Percentiles rank a stretch among this genome's conserved stretches.
Evolutionary conservation across 1,139 yeast species (phyloP).

Genomic region (Candida gigantensis): DNA sequence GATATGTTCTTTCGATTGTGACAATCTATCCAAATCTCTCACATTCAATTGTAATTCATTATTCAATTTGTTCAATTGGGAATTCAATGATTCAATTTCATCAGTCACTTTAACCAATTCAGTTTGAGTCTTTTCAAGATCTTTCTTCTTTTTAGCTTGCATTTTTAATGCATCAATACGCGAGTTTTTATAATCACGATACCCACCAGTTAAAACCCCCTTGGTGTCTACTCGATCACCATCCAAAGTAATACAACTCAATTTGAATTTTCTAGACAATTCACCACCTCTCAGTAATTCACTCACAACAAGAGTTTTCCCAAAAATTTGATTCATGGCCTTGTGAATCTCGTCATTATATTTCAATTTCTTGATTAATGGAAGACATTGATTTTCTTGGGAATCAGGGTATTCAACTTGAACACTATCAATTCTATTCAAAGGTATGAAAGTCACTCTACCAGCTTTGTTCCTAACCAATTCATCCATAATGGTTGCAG

Average conservation of each 20-base stretch:
- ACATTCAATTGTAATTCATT: constrained; percentile 50
- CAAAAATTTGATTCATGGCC: constrained; percentile 80
- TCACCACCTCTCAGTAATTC: constrained; percentile 70
- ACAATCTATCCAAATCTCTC: constrained; percentile 34
- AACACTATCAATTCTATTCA: constrained; percentile 58
- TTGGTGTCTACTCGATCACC: constrained; percentile 86
- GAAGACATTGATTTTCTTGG: constrained; percentile 60
- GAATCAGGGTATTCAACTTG: constrained; percentile 54
- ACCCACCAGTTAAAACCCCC: constrained; percentile 92
- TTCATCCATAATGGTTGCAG: constrained; percentile 75
- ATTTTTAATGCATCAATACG: constrained; percentile 69
- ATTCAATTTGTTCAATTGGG: constrained; percentile 29
- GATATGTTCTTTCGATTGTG: constrained; percentile 45
- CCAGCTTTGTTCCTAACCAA: constrained; percentile 72
- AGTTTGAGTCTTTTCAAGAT: constrained; percentile 38
- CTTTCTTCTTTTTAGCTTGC: constrained; percentile 53
- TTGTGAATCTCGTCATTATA: constrained; percentile 54
- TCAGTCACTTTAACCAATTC: constrained; percentile 23
- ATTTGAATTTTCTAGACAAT: constrained; percentile 59
- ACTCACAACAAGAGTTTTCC: constrained; percentile 74
- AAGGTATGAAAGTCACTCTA: constrained; percentile 86
- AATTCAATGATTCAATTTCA: constrained; percentile 28
- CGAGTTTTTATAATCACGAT: constrained; percentile 65
- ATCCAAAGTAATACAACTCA: constrained; percentile 83
- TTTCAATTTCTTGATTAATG: constrained; percentile 72